A percentile compares a stretch with the other conserved stretches of the same genome.
phyloP scores from a whole-genome alignment of 2,329 filamentous ascomycete species.

The Phoma sp. region DNA sequence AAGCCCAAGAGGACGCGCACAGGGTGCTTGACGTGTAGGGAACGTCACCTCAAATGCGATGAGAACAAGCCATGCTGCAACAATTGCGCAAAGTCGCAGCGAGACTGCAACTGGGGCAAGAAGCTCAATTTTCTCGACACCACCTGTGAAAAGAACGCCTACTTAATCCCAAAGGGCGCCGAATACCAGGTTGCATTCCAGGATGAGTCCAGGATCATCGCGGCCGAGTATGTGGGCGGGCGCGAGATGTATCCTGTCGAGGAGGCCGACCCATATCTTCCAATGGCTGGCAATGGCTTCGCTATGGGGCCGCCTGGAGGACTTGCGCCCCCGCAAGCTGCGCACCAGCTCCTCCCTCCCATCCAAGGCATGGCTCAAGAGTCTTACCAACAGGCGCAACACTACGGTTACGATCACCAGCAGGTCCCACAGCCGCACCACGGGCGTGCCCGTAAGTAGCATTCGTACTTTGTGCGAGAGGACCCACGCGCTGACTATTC shows the following conservation, averaged over 20 bases:
- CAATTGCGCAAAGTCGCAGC: slow-evolving; percentile 88
- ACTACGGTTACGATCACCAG: slow-evolving; percentile 49
- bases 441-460: slow-evolving; percentile 28
- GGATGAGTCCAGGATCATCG: slow-evolving; percentile 88
- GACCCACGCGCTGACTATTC: slow-evolving; percentile 13
- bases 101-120: slow-evolving; percentile 83
- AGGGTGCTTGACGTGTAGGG: slow-evolving; percentile 87
- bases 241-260: slow-evolving; percentile 71
- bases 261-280: slow-evolving; percentile 31
- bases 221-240: slow-evolving; percentile 86
- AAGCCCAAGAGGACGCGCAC: slow-evolving; percentile 89
- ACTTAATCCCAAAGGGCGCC: slow-evolving; percentile 48
- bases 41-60: slow-evolving; percentile 90
- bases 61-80: slow-evolving; percentile 70
- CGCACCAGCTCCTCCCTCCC: slow-evolving; percentile 58
- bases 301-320: slow-evolving; percentile 31
- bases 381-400: slow-evolving; percentile 53
- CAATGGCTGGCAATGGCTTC: slow-evolving; percentile 37
- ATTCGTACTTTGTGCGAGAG: neutral
- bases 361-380: slow-evolving; percentile 58
- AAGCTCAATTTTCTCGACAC: slow-evolving; percentile 92
- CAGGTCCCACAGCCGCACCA: slow-evolving; percentile 40
- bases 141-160: slow-evolving; percentile 70
- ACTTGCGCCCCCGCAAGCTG: slow-evolving; percentile 40
- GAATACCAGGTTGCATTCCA: slow-evolving; percentile 79